phyloP scores from a whole-genome alignment of 2,329 filamentous ascomycete genomes.

The Gremmenia infestans region DNA sequence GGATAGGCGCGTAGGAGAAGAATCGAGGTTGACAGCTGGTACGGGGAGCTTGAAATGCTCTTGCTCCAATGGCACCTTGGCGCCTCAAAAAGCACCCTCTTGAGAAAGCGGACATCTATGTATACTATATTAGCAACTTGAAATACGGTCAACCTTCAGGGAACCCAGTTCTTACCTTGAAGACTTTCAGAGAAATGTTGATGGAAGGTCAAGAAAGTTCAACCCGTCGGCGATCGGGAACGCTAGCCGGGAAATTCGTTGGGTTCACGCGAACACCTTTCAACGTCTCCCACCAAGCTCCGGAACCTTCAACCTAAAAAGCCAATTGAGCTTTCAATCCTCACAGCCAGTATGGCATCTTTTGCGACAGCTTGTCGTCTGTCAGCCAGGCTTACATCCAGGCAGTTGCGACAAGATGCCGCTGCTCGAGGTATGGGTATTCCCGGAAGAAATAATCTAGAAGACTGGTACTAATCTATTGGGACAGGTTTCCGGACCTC shows the following conservation, averaged over 20 bases:
- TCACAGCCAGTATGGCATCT: slow-evolving; percentile 54
- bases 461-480: slow-evolving; percentile 12
- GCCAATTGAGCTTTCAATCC: slow-evolving; percentile 28
- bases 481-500: slow-evolving; percentile 59
- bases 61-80: slow-evolving; percentile 13
- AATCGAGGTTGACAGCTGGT: slow-evolving; percentile 14
- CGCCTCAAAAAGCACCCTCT: slow-evolving; percentile 28
- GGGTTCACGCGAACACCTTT: slow-evolving; percentile 15
- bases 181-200: background rate
- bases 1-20: slow-evolving; percentile 19
- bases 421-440: slow-evolving; percentile 51
- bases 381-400: slow-evolving; percentile 54
- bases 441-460: slow-evolving; percentile 5
- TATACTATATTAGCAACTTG: background rate
- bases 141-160: background rate
- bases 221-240: slow-evolving; percentile 19
- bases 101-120: slow-evolving; percentile 34
- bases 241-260: slow-evolving; percentile 16
- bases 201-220: slow-evolving; percentile 9
- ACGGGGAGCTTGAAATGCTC: slow-evolving; percentile 10
- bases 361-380: slow-evolving; percentile 59
- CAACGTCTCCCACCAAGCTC: slow-evolving; percentile 11
- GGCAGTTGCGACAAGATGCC: slow-evolving; percentile 49
- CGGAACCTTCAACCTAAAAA: slow-evolving; percentile 15
- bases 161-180: slow-evolving; percentile 15